Conservation (phyloP, 2,329 filamentous ascomycete species). For the Chalara sp. region DNA sequence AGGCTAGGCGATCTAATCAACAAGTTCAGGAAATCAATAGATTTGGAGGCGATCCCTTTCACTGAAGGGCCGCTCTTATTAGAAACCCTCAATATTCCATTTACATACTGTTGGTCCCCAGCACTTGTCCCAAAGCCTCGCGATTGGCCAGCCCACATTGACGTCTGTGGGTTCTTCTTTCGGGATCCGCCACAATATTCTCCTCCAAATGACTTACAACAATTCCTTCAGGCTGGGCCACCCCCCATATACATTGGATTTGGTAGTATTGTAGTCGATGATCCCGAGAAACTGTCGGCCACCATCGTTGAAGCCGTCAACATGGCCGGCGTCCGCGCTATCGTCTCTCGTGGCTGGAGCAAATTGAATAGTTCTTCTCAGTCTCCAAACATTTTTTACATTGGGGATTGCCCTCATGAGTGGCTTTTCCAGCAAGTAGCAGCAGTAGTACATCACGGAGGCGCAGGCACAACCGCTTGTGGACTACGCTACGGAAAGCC, state of each 20-base stretch:
- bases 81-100: conserved; percentile 67
- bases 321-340: conserved; percentile 40
- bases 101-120: conserved; percentile 50
- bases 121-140: conserved; percentile 31
- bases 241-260: conserved; percentile 50
- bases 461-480: conserved; percentile 24
- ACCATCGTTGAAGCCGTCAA: conserved; percentile 40
- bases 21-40: conserved; percentile 36
- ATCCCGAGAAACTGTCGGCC: conserved; percentile 36
- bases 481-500: conserved; percentile 29
- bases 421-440: conserved; percentile 28
- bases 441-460: conserved; percentile 26
- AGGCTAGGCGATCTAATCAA: conserved; percentile 38
- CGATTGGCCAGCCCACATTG: conserved; percentile 28
- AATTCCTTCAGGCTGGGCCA: conserved; percentile 39
- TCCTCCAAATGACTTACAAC: conserved; percentile 31
- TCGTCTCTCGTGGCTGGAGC: conserved; percentile 50
- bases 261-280: conserved; percentile 47
- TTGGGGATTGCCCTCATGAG: conserved; percentile 43
- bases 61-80: conserved; percentile 48
- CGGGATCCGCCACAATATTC: conserved; percentile 28
- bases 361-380: conserved; percentile 34
- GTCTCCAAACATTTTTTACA: conserved; percentile 35
- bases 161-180: conserved; percentile 41
- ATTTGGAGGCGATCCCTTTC: conserved; percentile 30